These are phyloP conservation scores for Tulasnella sp. DNA, from an alignment of 768 basidiomycete genomes.

Conservation along the genomic window DNA sequence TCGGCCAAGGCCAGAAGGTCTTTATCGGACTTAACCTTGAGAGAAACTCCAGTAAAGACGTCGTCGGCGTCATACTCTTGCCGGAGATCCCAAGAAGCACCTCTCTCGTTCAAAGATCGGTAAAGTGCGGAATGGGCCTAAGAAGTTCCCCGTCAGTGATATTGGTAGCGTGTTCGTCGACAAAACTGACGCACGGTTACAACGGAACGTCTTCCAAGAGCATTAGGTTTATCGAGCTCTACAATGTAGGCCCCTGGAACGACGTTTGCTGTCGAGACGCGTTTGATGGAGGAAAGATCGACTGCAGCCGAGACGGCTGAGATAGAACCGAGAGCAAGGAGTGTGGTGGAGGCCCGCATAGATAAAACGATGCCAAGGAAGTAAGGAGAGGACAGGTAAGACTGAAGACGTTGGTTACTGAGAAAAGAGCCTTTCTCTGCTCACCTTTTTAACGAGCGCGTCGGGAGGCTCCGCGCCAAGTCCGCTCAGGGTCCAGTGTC, in stretches of 20 bases:
- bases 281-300: slow-evolving; percentile 48
- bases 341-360: slow-evolving; percentile 68
- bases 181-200: slow-evolving; percentile 21
- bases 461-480: background rate
- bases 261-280: slow-evolving; percentile 46
- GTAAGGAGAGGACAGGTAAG: slow-evolving; percentile 22
- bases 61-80: slow-evolving; percentile 25
- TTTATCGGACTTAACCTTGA: slow-evolving; percentile 31
- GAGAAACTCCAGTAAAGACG: slow-evolving; percentile 15
- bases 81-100: slow-evolving; percentile 21
- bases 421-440: background rate
- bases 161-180: slow-evolving; percentile 45
- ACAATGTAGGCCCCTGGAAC: slow-evolving; percentile 61
- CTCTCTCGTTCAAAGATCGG: slow-evolving; percentile 21
- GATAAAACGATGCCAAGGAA: slow-evolving; percentile 57
- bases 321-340: slow-evolving; percentile 53
- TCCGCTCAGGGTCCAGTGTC: background rate
- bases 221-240: slow-evolving; percentile 52
- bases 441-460: background rate
- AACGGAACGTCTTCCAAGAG: slow-evolving; percentile 40
- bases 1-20: slow-evolving; percentile 28
- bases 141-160: slow-evolving; percentile 50
- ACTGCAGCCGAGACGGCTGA: slow-evolving; percentile 33
- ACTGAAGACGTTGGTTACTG: slow-evolving; percentile 14
- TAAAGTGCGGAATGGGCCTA: slow-evolving; percentile 32